Evolutionary conservation across 2,329 filamentous ascomycete genomes (phyloP), one percentile per base, ranked within the genome.

Genomic region (Didymella pomorum): DNA sequence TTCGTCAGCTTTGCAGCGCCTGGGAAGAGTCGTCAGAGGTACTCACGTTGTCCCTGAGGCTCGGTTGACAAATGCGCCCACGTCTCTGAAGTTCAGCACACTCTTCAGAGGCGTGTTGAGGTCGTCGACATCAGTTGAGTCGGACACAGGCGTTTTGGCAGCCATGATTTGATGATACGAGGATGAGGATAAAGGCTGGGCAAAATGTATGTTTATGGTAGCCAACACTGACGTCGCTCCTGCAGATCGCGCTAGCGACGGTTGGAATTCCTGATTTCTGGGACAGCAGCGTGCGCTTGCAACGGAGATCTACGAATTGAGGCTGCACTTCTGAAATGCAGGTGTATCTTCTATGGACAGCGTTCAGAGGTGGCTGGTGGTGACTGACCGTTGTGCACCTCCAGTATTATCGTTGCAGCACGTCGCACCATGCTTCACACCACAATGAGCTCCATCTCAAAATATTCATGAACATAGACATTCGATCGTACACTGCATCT

Each of bases 1-100:
- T n/a, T 33, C 31, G 51, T 65, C 53, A 58, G 60, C 37, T 33
- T 31, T 26, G 25, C 18, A 52, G 18, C n/a, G 21, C 43, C 4
- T 11, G 14, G 16, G 10, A 6, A 12, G 18, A 11, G 21, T 20
- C n/a, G n/a, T n/a, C n/a, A n/a, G n/a, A n/a, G 6, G 21, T 28
- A 46, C 50, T 23, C 56, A 71, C 71, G 56, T 64, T 39, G 59
- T 57, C 2, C 62, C 64, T 6, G 60, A 62, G 9, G 62, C 56
- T 9, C 63, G 55, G 29, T 76, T 76, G 54, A 75, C 64, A 26
- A 70, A 72, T 3, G 60, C 62, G 21, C 72, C 70, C 28, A 72
- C 75, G 69, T 78, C 76, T 47, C 76, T 70, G 60, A 77, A 78
- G 55, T 78, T 78, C 16, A 71, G 61, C 21, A 78, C 66, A 26